Conservation (phyloP, 2,329 filamentous ascomycete species). For the Ustulina deusta region DNA sequence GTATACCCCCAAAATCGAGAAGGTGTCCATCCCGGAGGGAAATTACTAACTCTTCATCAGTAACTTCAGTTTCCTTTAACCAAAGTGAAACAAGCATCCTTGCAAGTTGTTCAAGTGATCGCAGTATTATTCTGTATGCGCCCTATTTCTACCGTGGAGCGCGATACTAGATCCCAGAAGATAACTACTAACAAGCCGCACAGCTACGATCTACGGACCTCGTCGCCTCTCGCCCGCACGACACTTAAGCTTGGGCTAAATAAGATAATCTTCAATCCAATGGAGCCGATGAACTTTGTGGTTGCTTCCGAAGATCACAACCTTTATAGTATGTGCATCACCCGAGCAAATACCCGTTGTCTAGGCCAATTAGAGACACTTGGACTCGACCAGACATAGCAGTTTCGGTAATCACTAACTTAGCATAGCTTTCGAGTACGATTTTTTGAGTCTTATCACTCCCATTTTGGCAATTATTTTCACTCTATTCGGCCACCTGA, state of each 20-base stretch:
- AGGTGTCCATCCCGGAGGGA: not conserved
- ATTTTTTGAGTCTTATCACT: not conserved
- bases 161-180: not conserved
- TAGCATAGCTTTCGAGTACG: slow-evolving; percentile 85
- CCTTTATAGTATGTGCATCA: slow-evolving; percentile 54
- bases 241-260: slow-evolving; percentile 86
- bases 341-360: slow-evolving; percentile 3
- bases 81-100: slow-evolving; percentile 93
- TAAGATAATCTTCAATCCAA: slow-evolving; percentile 90
- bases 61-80: slow-evolving; percentile 68
- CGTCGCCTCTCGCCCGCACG: slow-evolving; percentile 82
- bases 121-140: slow-evolving; percentile 73
- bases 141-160: not conserved
- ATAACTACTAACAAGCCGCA: slow-evolving; percentile 5
- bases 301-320: slow-evolving; percentile 86
- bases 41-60: slow-evolving; percentile 28
- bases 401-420: slow-evolving; percentile 38
- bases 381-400: slow-evolving; percentile 40
- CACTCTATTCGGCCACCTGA: not conserved
- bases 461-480: not conserved
- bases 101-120: slow-evolving; percentile 85
- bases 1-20: not conserved
- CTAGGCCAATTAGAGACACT: not conserved
- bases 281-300: slow-evolving; percentile 94
- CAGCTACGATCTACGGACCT: slow-evolving; percentile 90